Evolutionary conservation across 2,329 filamentous ascomycete species (phyloP), one percentile per base, ranked within the genome.

Genomic region (Amesomyces nigricolor): DNA sequence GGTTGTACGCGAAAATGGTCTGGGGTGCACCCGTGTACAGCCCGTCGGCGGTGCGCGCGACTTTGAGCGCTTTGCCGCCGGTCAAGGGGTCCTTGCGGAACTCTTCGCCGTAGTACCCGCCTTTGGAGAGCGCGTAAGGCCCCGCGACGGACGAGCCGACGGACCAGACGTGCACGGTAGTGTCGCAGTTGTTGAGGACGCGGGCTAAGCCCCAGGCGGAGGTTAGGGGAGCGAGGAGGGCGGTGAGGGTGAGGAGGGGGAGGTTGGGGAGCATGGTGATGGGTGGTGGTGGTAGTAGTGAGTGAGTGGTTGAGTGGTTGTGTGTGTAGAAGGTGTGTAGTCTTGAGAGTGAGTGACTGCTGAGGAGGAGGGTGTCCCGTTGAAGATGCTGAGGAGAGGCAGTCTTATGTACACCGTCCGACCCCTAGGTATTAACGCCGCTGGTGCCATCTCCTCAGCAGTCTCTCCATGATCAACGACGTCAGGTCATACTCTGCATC

Each of bases 1-100:
- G 67, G 63, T 61, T 73, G 62, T 72, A 73, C 37, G 72, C 72
- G 46, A 70, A 73, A 58, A 68, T 66, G 61, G 68, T 70, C 68
- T 75, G 70, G 22, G 73, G 64, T n/a, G 67, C 66, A 57, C 70
- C 71, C 2, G 66, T 70, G 66, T 65, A 73, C 42, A 75, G 66
- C 39, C 72, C 72, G 58, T 73, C 65, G 26, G 63, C 49, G 1
- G 62, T 54, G 19, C 54, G 45, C 7, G 72, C 72, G 49, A 74
- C 63, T 63, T 75, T 75, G 58, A 75, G 62, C 29, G 71, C 65
- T 55, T 65, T 67, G 44, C 73, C 73, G 51, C 72, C 72, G 4
- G 70, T 71, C 29, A 61, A 53, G 43, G 70, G 65, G 65, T 75
- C 73, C 38, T 61, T 62, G 22, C 52, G 42, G 58, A 72, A 73